Evolutionary conservation across 2,329 filamentous ascomycete species (phyloP).

Genomic region (Neofusicoccum umdonicola): DNA sequence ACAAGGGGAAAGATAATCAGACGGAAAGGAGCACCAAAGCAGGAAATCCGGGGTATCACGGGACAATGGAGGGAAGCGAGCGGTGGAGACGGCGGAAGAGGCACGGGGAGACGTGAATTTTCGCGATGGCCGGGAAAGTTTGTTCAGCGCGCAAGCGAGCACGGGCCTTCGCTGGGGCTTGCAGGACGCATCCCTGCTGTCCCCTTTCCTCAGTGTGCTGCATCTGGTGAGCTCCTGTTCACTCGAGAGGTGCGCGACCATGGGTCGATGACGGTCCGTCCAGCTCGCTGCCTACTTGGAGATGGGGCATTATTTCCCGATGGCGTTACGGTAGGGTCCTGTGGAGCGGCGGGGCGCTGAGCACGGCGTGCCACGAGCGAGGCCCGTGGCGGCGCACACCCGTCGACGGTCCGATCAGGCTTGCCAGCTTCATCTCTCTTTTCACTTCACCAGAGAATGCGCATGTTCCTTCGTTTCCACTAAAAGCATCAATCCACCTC

Average conservation of each 20-base stretch:
- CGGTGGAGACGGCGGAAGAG: not conserved
- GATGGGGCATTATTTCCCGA: too few relatives aligned
- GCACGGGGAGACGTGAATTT: not conserved
- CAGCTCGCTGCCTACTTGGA: not conserved
- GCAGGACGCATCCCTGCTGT: not conserved
- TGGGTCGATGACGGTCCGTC: not conserved
- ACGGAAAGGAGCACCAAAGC: not conserved
- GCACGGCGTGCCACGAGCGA: not conserved
- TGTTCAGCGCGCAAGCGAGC: not conserved
- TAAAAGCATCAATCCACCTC: not conserved
- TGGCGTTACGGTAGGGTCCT: not conserved
- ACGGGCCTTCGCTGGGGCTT: not conserved
- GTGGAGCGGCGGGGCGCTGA: not conserved
- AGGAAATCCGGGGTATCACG: not conserved
- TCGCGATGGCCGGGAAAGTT: not conserved
- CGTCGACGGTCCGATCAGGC: not conserved
- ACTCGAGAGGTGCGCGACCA: not conserved
- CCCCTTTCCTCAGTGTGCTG: not conserved
- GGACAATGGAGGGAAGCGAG: not conserved
- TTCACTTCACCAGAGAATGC: not conserved
- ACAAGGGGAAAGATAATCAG: not conserved
- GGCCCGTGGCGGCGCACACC: not conserved
- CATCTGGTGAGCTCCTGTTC: too few relatives aligned
- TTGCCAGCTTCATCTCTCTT: not conserved
- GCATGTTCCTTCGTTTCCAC: not conserved